These are phyloP conservation scores for Mortierella polycephala DNA, from an alignment of 371 early-diverging fungal genomes.

Conservation along the genomic window DNA sequence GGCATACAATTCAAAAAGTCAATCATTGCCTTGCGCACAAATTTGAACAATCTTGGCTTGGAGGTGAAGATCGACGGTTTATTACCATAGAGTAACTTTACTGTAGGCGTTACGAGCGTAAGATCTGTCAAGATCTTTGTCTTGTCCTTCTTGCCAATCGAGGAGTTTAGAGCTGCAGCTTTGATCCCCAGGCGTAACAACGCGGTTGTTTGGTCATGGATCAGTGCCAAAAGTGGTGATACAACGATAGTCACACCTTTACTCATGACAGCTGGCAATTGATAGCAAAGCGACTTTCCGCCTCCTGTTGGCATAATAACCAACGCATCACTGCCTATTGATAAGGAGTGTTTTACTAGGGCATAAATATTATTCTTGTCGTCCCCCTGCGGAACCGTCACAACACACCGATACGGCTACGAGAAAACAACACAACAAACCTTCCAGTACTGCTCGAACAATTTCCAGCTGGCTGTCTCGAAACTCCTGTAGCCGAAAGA, in stretches of 20 bases:
- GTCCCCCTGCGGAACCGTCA: no score
- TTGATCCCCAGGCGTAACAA: slow-evolving; percentile 72
- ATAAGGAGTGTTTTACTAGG: neutral
- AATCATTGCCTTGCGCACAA: no score
- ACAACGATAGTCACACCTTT: slow-evolving; percentile 85
- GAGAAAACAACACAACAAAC: no score
- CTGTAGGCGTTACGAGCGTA: slow-evolving; percentile 9
- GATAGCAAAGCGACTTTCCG: slow-evolving; percentile 91
- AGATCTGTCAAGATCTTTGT: slow-evolving; percentile 24
- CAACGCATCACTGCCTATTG: slow-evolving; percentile 72
- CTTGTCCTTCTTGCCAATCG: slow-evolving; percentile 60
- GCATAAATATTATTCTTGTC: neutral
- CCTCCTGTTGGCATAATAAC: slow-evolving; percentile 92
- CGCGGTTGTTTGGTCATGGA: slow-evolving; percentile 84
- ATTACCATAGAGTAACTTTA: slow-evolving; percentile 72
- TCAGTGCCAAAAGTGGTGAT: slow-evolving; percentile 88
- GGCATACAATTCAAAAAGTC: neutral
- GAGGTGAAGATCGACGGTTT: neutral
- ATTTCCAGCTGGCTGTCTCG: slow-evolving; percentile 69
- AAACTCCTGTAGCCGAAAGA: slow-evolving; percentile 35
- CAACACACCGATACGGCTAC: no score
- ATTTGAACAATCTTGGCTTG: neutral
- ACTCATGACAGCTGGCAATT: slow-evolving; percentile 81
- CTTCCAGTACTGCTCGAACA: slow-evolving; percentile 75
- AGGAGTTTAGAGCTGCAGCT: slow-evolving; percentile 72